Base-by-base conservation (phyloP, 768 basidiomycete genomes). In the Sporobolomyces phaffii region DNA sequence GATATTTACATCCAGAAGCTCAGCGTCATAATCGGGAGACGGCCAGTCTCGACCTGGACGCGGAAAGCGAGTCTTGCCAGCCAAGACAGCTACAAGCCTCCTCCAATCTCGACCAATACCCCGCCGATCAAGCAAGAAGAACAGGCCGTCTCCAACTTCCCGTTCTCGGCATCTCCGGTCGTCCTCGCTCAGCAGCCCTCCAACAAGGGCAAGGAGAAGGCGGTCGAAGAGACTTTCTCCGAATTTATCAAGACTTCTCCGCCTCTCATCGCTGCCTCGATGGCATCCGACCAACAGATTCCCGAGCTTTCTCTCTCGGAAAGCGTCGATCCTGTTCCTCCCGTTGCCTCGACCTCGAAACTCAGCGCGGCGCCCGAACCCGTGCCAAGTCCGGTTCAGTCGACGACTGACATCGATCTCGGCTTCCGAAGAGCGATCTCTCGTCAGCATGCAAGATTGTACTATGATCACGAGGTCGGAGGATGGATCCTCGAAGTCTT, bases 1-100 rank as follows among this genome's bases (percentile, higher is more conserved):
- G 90, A 90, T 61, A 98, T 96, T 80, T 99, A 93, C 81, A 88
- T 99, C 62, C 90, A 96, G 80, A 97, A 91, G 26, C 86, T 96
- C 70, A 86, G 85, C 44, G 88, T 96, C 73, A 91, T 91, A 64
- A 93, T 99, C 77, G 96, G 96, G 45, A 85, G 96, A 47, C 84
- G 91, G 70, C 90, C 89, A 1, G 69, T 69, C 9, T 8, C 50
- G 13, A 45, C 28, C 34, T 17, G 9, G 45, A 10, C 4, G n/a
- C 14, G 53, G 20, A 60, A 49, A 41, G 17, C 31, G 34, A 60
- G 47, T 49, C 13, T 49, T 14, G 45, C 33, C 22, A 50, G 31
- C 20, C 59, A 49, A 40, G 61, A 26, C 22, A 52, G 41, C 45
- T 62, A 60, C 45, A 49, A 56, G 40, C 44, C 58, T 3, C 34